These are phyloP conservation scores for Dactylorhiza incarnata DNA, from an alignment of 106 monocot genomes.

Conservation along the genomic window DNA sequence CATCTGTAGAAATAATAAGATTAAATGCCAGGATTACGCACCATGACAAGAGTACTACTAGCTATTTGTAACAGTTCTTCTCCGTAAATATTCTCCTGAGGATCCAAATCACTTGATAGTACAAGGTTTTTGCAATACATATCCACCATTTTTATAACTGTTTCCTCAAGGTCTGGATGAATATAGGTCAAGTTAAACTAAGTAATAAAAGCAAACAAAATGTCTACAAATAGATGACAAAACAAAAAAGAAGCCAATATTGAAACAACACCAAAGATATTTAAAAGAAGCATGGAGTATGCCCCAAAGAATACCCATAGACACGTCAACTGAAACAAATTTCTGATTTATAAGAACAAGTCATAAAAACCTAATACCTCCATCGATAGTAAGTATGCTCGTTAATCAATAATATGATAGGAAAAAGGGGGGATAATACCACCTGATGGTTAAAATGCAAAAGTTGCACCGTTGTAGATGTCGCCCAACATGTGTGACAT, in stretches of 20 bases:
- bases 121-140: slow-evolving; percentile 60
- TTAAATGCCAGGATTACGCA: slow-evolving; percentile 9
- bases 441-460: not conserved
- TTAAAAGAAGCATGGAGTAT: not conserved
- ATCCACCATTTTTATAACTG: slow-evolving; percentile 53
- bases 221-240: not conserved
- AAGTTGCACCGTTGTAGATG: too few species aligned
- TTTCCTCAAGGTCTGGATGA: slow-evolving; percentile 50
- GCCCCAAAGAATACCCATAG: not conserved
- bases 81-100: slow-evolving; percentile 81
- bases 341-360: not conserved
- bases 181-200: not conserved
- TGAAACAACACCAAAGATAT: not conserved
- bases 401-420: not conserved
- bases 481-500: too few species aligned
- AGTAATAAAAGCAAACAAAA: not conserved
- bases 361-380: not conserved
- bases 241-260: not conserved
- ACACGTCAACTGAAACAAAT: not conserved
- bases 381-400: not conserved
- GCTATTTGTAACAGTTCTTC: slow-evolving; percentile 90
- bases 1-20: not conserved
- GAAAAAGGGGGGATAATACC: not conserved
- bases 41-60: slow-evolving; percentile 69
- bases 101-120: slow-evolving; percentile 85